Percentiles rank a stretch among this genome's conserved stretches.
Conservation (phyloP, 2,329 filamentous ascomycete species). For the Calonectria pseudoturangicola region DNA sequence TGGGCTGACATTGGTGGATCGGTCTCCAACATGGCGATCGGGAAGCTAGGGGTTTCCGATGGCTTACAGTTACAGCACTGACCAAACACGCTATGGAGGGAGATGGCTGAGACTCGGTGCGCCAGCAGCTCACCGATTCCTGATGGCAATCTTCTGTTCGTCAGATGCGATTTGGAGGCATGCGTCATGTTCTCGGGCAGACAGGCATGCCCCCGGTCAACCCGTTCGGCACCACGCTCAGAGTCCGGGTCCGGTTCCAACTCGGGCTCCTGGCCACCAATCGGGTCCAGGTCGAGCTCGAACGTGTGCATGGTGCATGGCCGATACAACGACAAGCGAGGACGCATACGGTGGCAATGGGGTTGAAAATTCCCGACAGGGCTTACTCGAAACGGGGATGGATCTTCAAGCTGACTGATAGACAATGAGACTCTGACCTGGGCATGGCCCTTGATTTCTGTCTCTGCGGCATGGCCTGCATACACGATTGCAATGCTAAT, state of each 20-base stretch:
- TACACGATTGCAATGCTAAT: neutral
- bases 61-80: neutral
- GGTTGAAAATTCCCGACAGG: conserved; percentile 17
- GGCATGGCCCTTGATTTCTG: neutral
- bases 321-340: conserved; percentile 9
- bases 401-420: conserved; percentile 1
- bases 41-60: neutral
- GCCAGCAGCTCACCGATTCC: neutral
- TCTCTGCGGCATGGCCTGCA: neutral
- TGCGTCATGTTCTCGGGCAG: too few relatives aligned
- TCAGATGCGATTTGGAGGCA: neutral
- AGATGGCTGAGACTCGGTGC: neutral
- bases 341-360: conserved; percentile 2
- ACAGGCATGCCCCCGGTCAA: conserved; percentile 1
- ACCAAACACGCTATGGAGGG: neutral
- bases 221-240: conserved; percentile 5
- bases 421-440: neutral
- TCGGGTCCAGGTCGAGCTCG: neutral
- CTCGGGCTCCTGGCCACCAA: conserved; percentile 18
- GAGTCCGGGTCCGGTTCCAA: conserved; percentile 9
- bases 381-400: neutral
- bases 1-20: neutral
- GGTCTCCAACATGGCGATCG: neutral
- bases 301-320: conserved; percentile 10
- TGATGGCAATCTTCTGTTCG: neutral